A percentile compares a stretch with the other conserved stretches of the same genome.
These are phyloP conservation scores for Candida tunisiensis DNA, from an alignment of 1,139 yeast species.

Conservation along the genomic window DNA sequence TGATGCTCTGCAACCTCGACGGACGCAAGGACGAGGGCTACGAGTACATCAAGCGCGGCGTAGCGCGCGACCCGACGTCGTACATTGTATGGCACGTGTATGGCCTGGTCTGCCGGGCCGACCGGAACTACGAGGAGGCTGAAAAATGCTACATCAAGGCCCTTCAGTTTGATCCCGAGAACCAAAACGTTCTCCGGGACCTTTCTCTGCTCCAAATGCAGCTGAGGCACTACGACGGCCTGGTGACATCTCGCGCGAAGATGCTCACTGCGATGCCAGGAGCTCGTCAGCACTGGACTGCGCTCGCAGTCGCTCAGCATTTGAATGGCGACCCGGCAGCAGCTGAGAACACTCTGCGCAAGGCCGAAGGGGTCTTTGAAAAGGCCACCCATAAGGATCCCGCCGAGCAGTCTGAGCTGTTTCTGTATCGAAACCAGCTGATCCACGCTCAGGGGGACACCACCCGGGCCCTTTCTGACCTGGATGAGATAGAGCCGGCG, in stretches of 20 bases:
- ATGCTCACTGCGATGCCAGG: constrained; percentile 69
- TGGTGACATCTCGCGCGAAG: constrained; percentile 46
- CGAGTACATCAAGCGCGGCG: constrained; percentile 41
- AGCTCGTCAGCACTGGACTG: constrained; percentile 84
- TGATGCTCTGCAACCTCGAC: constrained; percentile 37
- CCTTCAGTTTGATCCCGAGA: constrained; percentile 60
- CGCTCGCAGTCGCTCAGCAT: constrained; percentile 74
- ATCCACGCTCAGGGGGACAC: constrained; percentile 49
- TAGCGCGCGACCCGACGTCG: constrained; percentile 34
- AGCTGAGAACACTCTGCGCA: constrained; percentile 55
- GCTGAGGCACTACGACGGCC: constrained; percentile 49
- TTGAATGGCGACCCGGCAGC: constrained; percentile 46
- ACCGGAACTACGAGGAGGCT: constrained; percentile 59
- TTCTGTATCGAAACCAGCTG: constrained; percentile 54
- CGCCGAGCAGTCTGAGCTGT: constrained; percentile 68
- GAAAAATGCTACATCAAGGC: constrained; percentile 71
- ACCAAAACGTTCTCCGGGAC: constrained; percentile 69
- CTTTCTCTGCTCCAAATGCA: constrained; percentile 69
- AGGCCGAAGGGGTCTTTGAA: constrained; percentile 57
- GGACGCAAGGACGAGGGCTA: constrained; percentile 47
- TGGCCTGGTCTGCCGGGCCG: constrained; percentile 66
- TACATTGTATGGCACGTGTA: constrained; percentile 73
- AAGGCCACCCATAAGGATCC: constrained; percentile 29
- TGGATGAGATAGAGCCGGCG: constrained; percentile 32
- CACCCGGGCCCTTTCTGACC: constrained; percentile 42